These are phyloP conservation scores for Mycena sanguinolenta DNA, from an alignment of 768 basidiomycete species.

Conservation along the genomic window DNA sequence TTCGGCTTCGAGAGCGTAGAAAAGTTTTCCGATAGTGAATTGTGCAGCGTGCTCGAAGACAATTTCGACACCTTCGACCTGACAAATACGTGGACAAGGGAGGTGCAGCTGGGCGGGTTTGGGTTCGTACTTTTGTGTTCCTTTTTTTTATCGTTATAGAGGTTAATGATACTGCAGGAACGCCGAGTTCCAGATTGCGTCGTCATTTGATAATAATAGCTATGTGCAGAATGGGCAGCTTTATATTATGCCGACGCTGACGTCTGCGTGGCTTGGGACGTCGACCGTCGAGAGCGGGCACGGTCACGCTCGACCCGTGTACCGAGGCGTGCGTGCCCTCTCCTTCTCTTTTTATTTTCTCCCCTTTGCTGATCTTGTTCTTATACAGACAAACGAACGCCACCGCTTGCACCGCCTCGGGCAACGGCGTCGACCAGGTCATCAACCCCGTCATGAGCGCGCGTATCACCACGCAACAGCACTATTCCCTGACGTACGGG, in stretches of 20 bases:
- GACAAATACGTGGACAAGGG: conserved; percentile 70
- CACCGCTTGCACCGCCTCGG: conserved; percentile 57
- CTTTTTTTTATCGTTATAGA: too few species aligned
- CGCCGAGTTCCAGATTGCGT: conserved; percentile 86
- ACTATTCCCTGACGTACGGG: conserved; percentile 69
- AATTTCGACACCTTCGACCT: conserved; percentile 66
- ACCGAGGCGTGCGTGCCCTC: conserved; percentile 33
- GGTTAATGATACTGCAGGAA: too few species aligned
- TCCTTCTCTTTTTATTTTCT: not conserved
- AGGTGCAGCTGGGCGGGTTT: conserved; percentile 82
- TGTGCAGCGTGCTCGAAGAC: conserved; percentile 80
- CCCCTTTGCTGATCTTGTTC: not conserved
- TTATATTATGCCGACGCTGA: conserved; percentile 87
- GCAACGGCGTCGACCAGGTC: conserved; percentile 57
- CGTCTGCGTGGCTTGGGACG: conserved; percentile 58
- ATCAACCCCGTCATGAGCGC: conserved; percentile 87
- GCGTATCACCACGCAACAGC: conserved; percentile 76
- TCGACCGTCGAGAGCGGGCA: conserved; percentile 61
- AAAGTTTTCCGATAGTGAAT: conserved; percentile 40
- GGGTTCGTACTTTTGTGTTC: too few species aligned
- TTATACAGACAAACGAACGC: conserved; percentile 40
- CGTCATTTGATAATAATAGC: conserved; percentile 69
- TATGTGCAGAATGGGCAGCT: conserved; percentile 65
- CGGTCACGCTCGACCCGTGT: conserved; percentile 45
- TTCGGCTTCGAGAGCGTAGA: conserved; percentile 62